Evolutionary conservation across 176 grass and related monocot genomes (phyloP).

Genomic region (Leersia perrieri): DNA sequence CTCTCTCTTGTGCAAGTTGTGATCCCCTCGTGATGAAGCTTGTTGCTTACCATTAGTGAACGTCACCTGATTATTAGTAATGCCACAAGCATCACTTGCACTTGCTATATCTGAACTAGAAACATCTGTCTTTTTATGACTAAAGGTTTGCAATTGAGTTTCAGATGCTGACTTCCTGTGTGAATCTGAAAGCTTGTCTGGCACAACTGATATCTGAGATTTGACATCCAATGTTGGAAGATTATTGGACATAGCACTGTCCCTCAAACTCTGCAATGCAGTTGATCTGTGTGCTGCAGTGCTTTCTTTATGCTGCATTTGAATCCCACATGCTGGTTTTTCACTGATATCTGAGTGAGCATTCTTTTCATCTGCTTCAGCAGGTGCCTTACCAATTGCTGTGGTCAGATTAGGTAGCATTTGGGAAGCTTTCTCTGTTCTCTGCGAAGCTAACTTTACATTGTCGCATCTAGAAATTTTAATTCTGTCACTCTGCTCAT

Average conservation of each 20-base stretch:
- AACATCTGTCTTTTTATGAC: conserved; percentile 9
- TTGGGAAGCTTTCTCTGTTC: conserved; percentile 1
- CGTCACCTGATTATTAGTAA: conserved; percentile 12
- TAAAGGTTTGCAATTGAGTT: conserved; percentile 17
- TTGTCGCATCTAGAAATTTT: conserved; percentile 11
- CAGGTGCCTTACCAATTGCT: conserved; percentile 24
- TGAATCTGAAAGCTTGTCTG: conserved; percentile 24
- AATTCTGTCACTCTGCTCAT: background rate
- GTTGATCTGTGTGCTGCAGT: conserved; percentile 15
- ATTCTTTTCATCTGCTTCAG: conserved; percentile 33
- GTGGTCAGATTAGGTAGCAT: background rate
- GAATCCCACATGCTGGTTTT: conserved; percentile 18
- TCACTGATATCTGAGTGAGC: conserved; percentile 29
- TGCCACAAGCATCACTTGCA: conserved; percentile 14
- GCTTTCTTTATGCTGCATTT: conserved; percentile 15
- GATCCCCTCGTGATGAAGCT: conserved; percentile 27
- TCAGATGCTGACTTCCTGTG: conserved; percentile 12
- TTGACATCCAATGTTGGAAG: conserved; percentile 13
- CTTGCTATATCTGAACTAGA: conserved; percentile 18
- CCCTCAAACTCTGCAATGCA: conserved; percentile 2
- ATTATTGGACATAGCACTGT: conserved; percentile 14
- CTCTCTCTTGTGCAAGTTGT: background rate
- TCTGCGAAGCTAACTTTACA: conserved; percentile 22
- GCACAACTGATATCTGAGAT: conserved; percentile 26
- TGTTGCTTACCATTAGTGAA: conserved; percentile 18